Evolutionary conservation across 164 flowering plant species (phyloP).

Genomic region (Magnolia sinica): DNA sequence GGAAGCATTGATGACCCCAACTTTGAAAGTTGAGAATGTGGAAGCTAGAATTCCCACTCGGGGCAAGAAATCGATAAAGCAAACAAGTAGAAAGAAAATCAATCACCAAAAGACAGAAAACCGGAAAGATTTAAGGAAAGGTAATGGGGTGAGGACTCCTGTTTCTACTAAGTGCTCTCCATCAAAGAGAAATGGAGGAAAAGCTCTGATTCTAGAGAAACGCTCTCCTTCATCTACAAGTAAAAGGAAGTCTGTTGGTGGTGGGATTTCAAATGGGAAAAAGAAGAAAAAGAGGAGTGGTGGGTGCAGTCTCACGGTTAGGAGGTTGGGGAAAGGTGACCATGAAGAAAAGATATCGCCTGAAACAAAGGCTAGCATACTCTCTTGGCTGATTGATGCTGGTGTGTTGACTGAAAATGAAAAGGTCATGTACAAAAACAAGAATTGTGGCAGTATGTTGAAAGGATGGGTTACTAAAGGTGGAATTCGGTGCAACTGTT

Average conservation of each 20-base stretch:
- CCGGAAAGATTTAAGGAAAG: background rate
- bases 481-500: constrained; percentile 26
- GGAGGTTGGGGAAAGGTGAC: constrained; percentile 14
- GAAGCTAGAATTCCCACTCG: background rate
- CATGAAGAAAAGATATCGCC: background rate
- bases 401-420: constrained; percentile 21
- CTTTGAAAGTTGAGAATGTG: background rate
- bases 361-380: constrained; percentile 12
- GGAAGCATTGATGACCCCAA: background rate
- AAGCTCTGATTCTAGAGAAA: background rate
- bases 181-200: background rate
- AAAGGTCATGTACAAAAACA: constrained; percentile 15
- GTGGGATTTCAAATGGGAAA: constrained; percentile 12
- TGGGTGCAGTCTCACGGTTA: constrained; percentile 23
- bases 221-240: constrained; percentile 1
- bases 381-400: constrained; percentile 27
- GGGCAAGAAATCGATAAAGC: background rate
- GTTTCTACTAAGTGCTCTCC: constrained; percentile 10
- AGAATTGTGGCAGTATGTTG: constrained; percentile 3
- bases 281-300: constrained; percentile 21
- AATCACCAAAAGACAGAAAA: background rate
- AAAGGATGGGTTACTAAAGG: constrained; percentile 20
- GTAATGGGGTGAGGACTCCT: constrained; percentile 6
- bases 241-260: constrained; percentile 10
- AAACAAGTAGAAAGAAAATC: background rate